Evolutionary conservation across 1,284 basidiomycete species (phyloP).

Genomic region (Ceraceosorus bombacis): DNA sequence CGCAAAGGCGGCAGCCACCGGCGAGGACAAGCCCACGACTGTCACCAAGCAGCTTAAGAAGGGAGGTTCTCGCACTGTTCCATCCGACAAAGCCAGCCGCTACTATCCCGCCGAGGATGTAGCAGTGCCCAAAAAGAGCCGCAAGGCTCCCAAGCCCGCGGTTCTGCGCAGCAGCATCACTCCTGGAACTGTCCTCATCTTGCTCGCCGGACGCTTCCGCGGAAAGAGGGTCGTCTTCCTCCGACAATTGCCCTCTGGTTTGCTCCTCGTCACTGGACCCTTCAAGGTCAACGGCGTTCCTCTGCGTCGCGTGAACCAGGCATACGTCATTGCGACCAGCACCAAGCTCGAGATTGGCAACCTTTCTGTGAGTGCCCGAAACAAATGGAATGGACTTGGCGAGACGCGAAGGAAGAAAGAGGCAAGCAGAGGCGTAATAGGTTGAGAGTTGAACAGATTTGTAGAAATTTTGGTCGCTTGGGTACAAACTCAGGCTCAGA

Average conservation of each 20-base stretch:
- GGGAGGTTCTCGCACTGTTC: constrained; percentile 75
- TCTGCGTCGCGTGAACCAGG: constrained; percentile 94
- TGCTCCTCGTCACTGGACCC: constrained; percentile 92
- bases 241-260: constrained; percentile 87
- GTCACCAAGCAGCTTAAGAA: constrained; percentile 73
- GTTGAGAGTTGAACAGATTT: neutral
- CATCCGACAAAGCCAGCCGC: constrained; percentile 76
- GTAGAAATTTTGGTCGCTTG: neutral
- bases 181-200: constrained; percentile 89
- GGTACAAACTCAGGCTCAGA: neutral
- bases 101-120: constrained; percentile 98
- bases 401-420: neutral
- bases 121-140: constrained; percentile 75
- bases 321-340: constrained; percentile 97
- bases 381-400: neutral
- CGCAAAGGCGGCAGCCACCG: constrained; percentile 58
- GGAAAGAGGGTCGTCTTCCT: constrained; percentile 98
- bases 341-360: constrained; percentile 81
- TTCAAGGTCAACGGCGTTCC: constrained; percentile 99
- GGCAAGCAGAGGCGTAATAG: no score
- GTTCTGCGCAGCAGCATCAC: constrained; percentile 77
- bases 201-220: constrained; percentile 94
- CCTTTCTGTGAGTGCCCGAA: constrained; percentile 59
- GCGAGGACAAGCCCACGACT: constrained; percentile 55
- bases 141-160: constrained; percentile 68